Conservation (phyloP, 768 basidiomycete species). For the Calocybe indica region DNA sequence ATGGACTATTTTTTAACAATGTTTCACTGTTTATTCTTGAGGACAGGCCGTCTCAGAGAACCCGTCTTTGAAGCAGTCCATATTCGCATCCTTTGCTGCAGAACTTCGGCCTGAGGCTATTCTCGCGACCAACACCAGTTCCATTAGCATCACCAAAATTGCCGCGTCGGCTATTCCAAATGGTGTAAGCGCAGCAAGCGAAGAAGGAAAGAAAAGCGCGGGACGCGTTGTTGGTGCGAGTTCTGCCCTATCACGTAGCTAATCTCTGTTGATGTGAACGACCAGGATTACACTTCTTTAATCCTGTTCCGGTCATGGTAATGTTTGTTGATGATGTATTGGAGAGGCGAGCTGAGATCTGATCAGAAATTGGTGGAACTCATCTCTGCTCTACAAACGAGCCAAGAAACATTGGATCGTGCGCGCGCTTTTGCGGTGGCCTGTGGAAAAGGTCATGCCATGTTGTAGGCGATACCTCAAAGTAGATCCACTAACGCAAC, state of each 20-base stretch:
- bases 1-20: not conserved
- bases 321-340: conserved; percentile 10
- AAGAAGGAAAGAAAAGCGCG: conserved; percentile 56
- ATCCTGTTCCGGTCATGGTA: conserved; percentile 96
- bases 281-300: conserved; percentile 88
- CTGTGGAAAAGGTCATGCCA: conserved; percentile 73
- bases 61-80: conserved; percentile 65
- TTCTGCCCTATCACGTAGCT: not conserved
- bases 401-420: conserved; percentile 64
- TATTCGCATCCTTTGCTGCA: conserved; percentile 68
- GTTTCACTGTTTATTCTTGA: not conserved
- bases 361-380: conserved; percentile 88
- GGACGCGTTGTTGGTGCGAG: conserved; percentile 75
- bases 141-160: conserved; percentile 92
- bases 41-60: conserved; percentile 82
- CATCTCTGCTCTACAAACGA: conserved; percentile 90
- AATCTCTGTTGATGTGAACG: not conserved
- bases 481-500: not conserved
- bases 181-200: conserved; percentile 51
- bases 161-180: conserved; percentile 70
- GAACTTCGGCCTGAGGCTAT: conserved; percentile 71
- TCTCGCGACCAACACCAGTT: conserved; percentile 89
- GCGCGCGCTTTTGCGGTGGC: conserved; percentile 79
- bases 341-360: not conserved
- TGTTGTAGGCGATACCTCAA: not conserved